Conservation (phyloP, 352 stramenopile genomes). For the Hyphochytrium catenoides region DNA sequence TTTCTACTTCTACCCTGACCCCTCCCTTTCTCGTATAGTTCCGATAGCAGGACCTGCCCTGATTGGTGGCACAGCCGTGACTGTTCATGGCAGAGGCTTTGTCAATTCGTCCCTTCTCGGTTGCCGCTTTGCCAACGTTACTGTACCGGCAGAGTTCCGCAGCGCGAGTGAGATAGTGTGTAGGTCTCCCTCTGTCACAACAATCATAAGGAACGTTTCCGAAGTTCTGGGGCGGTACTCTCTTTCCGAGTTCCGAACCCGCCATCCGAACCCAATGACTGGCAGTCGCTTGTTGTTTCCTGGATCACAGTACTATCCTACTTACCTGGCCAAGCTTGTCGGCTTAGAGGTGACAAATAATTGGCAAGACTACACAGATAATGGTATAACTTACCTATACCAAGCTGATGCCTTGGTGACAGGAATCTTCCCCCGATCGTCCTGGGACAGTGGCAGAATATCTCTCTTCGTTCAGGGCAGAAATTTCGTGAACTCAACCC, state of each 20-base stretch:
- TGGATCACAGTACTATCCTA: conserved; percentile 49
- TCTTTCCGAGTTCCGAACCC: conserved; percentile 41
- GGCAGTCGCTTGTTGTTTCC: conserved; percentile 51
- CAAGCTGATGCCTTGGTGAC: conserved; percentile 49
- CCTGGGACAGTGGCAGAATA: conserved; percentile 20
- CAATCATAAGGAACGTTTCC: conserved; percentile 10
- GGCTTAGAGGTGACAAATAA: conserved; percentile 84
- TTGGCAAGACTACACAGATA: conserved; percentile 76
- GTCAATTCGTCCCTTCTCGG: conserved; percentile 51
- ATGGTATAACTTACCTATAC: conserved; percentile 73
- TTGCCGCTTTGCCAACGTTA: conserved; percentile 58
- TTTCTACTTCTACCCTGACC: conserved; percentile 61
- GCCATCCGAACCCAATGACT: conserved; percentile 23
- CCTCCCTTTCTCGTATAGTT: conserved; percentile 33
- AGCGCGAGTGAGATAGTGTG: conserved; percentile 52
- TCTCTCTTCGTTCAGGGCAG: conserved; percentile 33
- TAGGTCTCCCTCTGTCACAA: conserved; percentile 32
- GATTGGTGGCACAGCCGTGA: conserved; percentile 48
- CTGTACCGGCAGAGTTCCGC: conserved; percentile 57
- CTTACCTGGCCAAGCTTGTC: conserved; percentile 61
- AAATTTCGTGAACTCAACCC: conserved; percentile 77
- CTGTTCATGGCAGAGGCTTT: conserved; percentile 56
- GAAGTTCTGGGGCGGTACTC: conserved; percentile 24
- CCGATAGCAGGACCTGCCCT: conserved; percentile 65
- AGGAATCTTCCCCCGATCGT: conserved; percentile 23